Base-by-base conservation (phyloP, 441 rosid genomes). In the Populus hybrid region DNA sequence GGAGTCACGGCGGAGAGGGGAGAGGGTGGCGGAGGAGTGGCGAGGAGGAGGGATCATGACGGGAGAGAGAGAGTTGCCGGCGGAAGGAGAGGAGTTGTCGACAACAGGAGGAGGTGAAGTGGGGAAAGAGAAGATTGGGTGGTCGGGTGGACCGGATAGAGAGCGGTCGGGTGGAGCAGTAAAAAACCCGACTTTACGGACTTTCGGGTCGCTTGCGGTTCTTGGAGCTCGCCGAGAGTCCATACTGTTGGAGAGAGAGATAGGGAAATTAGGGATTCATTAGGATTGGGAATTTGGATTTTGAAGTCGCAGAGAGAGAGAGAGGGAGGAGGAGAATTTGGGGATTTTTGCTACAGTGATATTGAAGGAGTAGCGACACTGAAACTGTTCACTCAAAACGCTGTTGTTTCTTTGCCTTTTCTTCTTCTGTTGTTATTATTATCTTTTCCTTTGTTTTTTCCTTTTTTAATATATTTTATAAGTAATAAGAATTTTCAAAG, bases 151-250 rank as follows among this genome's bases (percentile, higher is more conserved):
- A 29, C 78, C 83, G 18, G 87, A 82, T 2, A 42, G 72, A 53
- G 86, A 73, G 64, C 83, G 88, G 72, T 87, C 90, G 72, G 91
- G 86, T 16, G 81, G 86, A 6, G 66, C 86, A 36, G 97, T 83
- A 85, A 94, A 89, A 85, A 94, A 93, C 1, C 98, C 98, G 20
- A 94, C 97, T 63, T 85, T 95, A 9, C 98, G 92, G 79, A 93
- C 88, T 86, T 94, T 93, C 4, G 98, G 98, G 80, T 94, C 95
- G 77, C 87, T 87, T 26, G 90, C 89, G 61, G 92, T 84, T 77
- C 98, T 94, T 40, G 94, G 81, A 68, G 89, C 73, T 64, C 97
- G 94, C 69, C 97, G 92, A 76, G 92, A 75, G 75, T 91, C 97
- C 98, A 94, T 94, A 7, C 53, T n/a, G 23, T 42, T 7, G 9